phyloP scores from a whole-genome alignment of 192 early-diverging fungal species.

The Gigaspora rosea region DNA sequence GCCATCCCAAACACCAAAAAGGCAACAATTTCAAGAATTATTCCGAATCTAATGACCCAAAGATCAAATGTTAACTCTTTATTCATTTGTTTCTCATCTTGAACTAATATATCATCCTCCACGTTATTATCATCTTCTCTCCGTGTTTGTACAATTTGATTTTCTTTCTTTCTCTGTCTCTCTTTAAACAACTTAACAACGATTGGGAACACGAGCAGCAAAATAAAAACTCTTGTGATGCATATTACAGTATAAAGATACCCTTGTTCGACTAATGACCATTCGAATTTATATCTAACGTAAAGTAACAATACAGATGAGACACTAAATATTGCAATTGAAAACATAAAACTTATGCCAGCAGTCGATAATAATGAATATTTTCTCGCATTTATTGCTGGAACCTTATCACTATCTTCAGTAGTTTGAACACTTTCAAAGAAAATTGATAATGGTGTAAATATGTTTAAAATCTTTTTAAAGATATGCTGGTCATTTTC shows the following conservation, averaged over 20 bases:
- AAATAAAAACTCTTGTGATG: not conserved
- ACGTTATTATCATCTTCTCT: not conserved
- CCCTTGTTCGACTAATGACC: constrained; percentile 20
- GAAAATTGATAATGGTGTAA: constrained; percentile 15
- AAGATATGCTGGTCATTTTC: not conserved
- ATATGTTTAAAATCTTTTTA: not conserved
- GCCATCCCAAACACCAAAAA: constrained; percentile 41
- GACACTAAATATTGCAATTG: not conserved
- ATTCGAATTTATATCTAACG: constrained; percentile 6
- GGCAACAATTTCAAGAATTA: constrained; percentile 35
- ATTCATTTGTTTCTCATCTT: not conserved
- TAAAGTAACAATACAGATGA: constrained; percentile 20
- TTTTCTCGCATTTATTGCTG: not conserved
- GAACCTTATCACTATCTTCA: not conserved
- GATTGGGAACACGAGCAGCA: not conserved
- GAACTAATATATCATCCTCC: not conserved
- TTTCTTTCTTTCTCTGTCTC: not conserved
- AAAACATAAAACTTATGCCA: not conserved
- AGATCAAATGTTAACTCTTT: constrained; percentile 41
- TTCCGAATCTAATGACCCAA: constrained; percentile 48
- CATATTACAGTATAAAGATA: not conserved
- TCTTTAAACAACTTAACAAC: not conserved
- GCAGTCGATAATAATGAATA: not conserved
- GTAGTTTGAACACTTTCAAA: not conserved
- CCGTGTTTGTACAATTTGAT: not conserved